Base-by-base conservation (phyloP, 2,329 filamentous ascomycete species). In the Microdochium bolleyi region DNA sequence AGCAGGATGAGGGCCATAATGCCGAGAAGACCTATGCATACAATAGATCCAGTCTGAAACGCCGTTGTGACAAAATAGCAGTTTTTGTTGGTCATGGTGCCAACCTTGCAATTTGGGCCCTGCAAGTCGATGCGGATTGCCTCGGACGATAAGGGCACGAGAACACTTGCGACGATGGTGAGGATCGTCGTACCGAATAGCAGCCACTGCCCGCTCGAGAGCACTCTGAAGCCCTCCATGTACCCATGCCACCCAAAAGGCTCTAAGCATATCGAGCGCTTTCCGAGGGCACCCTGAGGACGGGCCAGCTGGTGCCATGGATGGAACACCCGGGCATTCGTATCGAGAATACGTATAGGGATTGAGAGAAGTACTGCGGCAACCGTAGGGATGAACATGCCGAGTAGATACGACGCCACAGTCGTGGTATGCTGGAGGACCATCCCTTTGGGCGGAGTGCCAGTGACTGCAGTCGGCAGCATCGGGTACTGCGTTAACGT, bases 301-400 rank as follows among this genome's bases (percentile, higher is more conserved):
- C 60, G 59, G 4, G 65, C 61, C 10, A 73, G 61, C 49, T 67
- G 67, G 56, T 71, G 67, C 61, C 65, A 72, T 0, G 70, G 69
- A 56, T 72, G 68, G 41, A 63, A 57, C 4, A 59, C 52, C 52
- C 59, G 61, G 48, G 55, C 60, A 38, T 64, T 64, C 11, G 52
- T 49, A 51, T 60, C 56, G 30, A 64, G 57, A 21, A 73, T 64
- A 2, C 72, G 66, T 32, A 74, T 64, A 0, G 68, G 67, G 49
- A 74, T 68, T 10, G 66, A 64, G 2, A 74, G 62, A 14, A 69
- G 51, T 1, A 75, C 65, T 16, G 70, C 70, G 1, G 73, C 51
- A 2, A 76, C 62, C 0, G 71, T 58, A 0, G 73, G 73, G 1
- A 75, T 59, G 55, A 75, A 75, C 37, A 69, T 69, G 57, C 55